phyloP scores from a whole-genome alignment of 106 monocot species.

The Allium fistulosum region DNA sequence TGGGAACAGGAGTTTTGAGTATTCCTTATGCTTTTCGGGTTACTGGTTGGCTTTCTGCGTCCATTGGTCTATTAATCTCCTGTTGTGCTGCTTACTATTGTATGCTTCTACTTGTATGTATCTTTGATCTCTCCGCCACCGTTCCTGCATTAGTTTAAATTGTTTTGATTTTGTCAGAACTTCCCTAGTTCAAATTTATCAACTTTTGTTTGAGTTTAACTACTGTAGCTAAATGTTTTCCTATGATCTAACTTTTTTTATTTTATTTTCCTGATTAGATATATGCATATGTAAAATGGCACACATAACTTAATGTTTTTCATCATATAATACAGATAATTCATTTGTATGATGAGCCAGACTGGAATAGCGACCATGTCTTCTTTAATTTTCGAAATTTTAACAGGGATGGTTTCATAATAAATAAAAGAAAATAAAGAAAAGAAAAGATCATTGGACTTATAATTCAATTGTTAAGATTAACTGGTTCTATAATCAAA shows the following conservation, averaged over 20 bases:
- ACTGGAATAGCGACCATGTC: too few relatives aligned
- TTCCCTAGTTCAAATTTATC: neutral
- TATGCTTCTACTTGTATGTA: conserved; percentile 64
- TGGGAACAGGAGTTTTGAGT: conserved; percentile 52
- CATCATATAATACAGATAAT: too few relatives aligned
- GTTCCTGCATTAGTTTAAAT: neutral
- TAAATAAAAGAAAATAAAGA: too few relatives aligned
- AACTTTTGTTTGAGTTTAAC: neutral
- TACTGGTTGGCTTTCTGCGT: conserved; percentile 46
- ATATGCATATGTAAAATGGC: too few relatives aligned
- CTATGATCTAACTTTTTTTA: neutral
- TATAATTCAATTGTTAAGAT: neutral
- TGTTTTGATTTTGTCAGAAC: neutral
- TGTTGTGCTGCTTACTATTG: conserved; percentile 34
- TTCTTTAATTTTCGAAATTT: too few relatives aligned
- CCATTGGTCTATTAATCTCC: conserved; percentile 32
- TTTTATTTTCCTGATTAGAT: neutral
- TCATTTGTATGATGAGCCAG: too few relatives aligned
- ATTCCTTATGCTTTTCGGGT: conserved; percentile 56
- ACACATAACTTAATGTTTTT: too few relatives aligned
- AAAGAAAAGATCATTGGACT: too few relatives aligned
- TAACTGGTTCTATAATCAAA: neutral
- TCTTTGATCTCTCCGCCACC: neutral
- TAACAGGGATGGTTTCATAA: too few relatives aligned
- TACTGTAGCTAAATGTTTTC: neutral